Evolutionary conservation across 2,329 filamentous ascomycete genomes (phyloP).

Genomic region (Fusarium equiseti): DNA sequence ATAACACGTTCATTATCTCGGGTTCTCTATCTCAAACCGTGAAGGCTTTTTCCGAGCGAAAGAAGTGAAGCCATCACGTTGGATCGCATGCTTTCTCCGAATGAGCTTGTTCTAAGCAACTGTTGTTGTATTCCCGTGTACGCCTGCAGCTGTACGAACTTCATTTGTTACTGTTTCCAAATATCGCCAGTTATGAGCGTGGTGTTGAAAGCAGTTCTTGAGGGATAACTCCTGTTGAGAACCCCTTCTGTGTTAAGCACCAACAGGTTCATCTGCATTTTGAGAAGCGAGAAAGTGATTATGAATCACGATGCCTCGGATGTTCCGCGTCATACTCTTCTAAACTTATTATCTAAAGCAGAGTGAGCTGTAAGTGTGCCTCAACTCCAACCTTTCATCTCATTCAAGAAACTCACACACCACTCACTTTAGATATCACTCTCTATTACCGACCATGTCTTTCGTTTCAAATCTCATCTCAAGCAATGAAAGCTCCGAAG

Average conservation of each 20-base stretch:
- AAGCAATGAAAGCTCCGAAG: slow-evolving; percentile 20
- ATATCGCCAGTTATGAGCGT: slow-evolving; percentile 3
- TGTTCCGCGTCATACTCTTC: no score
- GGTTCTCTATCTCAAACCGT: neutral
- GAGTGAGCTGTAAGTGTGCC: slow-evolving; percentile 11
- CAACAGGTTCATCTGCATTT: neutral
- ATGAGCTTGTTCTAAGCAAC: neutral
- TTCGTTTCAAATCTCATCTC: neutral
- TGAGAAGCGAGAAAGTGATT: neutral
- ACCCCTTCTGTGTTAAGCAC: neutral
- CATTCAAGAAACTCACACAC: slow-evolving; percentile 11
- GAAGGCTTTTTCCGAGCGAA: fast-evolving
- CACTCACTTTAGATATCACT: slow-evolving; percentile 8
- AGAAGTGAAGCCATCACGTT: slow-evolving; percentile 8
- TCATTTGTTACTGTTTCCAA: neutral
- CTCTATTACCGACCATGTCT: neutral
- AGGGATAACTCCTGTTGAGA: neutral
- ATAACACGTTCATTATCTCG: neutral
- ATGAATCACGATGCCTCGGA: slow-evolving; percentile 11
- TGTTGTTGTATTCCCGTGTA: neutral
- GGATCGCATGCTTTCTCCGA: neutral
- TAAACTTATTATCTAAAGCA: neutral
- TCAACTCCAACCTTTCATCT: neutral
- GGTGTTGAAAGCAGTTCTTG: neutral
- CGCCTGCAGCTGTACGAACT: neutral